phyloP scores from a whole-genome alignment of 1,284 basidiomycete genomes.

The Tetrapyrgos nigripes region DNA sequence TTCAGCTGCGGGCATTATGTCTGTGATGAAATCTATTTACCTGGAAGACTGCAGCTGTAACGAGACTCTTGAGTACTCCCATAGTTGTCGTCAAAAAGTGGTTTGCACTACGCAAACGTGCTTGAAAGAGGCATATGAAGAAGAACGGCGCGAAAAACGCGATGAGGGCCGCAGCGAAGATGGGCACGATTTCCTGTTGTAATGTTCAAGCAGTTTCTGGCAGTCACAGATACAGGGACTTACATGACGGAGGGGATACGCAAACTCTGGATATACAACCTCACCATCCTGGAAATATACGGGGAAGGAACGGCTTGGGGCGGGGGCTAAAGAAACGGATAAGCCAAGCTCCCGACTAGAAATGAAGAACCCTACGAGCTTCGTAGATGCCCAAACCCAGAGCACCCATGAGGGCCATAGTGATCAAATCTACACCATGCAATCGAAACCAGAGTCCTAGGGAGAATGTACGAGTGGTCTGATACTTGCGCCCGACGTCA shows the following conservation, averaged over 20 bases:
- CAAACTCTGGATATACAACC: slow-evolving; percentile 45
- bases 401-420: slow-evolving; percentile 51
- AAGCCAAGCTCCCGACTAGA: slow-evolving; percentile 5
- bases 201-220: neutral
- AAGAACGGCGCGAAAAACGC: slow-evolving; percentile 61
- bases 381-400: slow-evolving; percentile 58
- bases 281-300: slow-evolving; percentile 44
- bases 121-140: slow-evolving; percentile 55
- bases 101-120: slow-evolving; percentile 50
- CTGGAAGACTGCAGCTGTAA: slow-evolving; percentile 36
- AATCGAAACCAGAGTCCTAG: slow-evolving; percentile 46
- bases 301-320: slow-evolving; percentile 46
- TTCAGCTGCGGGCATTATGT: neutral
- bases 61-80: slow-evolving; percentile 56
- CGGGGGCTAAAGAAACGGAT: slow-evolving; percentile 29
- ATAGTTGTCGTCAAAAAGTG: slow-evolving; percentile 57
- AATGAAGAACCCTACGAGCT: slow-evolving; percentile 36
- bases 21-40: slow-evolving; percentile 9
- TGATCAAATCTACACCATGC: slow-evolving; percentile 53
- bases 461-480: slow-evolving; percentile 28
- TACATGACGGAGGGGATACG: slow-evolving; percentile 48
- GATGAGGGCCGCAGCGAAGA: slow-evolving; percentile 57
- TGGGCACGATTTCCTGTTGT: slow-evolving; percentile 53
- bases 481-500: neutral
- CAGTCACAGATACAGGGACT: neutral